phyloP scores from a whole-genome alignment of 2,329 filamentous ascomycete species.

The Phoma herbarum region DNA sequence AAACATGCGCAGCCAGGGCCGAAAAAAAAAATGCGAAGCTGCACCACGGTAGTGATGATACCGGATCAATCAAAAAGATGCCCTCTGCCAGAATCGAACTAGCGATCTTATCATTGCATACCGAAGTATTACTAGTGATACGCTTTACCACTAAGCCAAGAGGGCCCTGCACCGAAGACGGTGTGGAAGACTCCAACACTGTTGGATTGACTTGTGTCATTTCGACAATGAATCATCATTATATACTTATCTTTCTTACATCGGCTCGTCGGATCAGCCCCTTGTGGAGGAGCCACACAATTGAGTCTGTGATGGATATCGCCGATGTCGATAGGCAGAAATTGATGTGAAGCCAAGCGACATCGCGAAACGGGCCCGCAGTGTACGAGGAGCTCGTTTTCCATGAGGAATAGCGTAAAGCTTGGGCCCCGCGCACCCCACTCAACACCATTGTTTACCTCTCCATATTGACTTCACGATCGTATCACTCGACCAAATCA shows the following conservation, averaged over 20 bases:
- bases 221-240: neutral
- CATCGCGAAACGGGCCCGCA: too few relatives aligned
- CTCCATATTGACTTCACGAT: too few relatives aligned
- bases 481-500: too few relatives aligned
- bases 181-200: conserved; percentile 7
- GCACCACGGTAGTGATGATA: too few relatives aligned
- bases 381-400: too few relatives aligned
- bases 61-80: conserved; percentile 27
- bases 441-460: too few relatives aligned
- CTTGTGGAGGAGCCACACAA: too few relatives aligned
- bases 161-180: conserved; percentile 26
- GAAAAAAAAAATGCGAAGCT: too few relatives aligned
- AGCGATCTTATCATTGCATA: conserved; percentile 48
- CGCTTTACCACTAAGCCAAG: conserved; percentile 52
- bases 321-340: neutral
- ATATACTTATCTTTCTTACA: neutral
- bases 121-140: conserved; percentile 46
- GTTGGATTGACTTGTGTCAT: conserved; percentile 18
- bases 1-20: neutral
- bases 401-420: too few relatives aligned
- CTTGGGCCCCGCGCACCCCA: too few relatives aligned
- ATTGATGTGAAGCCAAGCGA: neutral
- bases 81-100: conserved; percentile 51
- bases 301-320: neutral
- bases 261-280: too few relatives aligned